Evolutionary conservation across 352 stramenopile species (phyloP).

Genomic region (Phytophthora hybrid): DNA sequence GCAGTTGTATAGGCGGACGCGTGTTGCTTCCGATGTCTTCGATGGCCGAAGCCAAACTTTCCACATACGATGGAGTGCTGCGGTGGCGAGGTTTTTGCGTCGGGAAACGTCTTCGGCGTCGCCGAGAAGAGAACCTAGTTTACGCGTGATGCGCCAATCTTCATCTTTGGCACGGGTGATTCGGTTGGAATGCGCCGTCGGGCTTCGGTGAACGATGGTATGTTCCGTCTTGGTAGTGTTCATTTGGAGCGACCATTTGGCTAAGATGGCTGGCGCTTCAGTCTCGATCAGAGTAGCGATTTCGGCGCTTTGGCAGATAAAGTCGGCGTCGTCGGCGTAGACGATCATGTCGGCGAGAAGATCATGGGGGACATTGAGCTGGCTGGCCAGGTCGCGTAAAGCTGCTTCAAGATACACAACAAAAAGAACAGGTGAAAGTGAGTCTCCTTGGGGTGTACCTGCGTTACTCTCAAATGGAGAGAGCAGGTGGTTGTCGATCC

Average conservation of each 20-base stretch:
- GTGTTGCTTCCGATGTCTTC: conserved; percentile 2
- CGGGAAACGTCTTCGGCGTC: no score
- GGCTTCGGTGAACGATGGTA: neutral
- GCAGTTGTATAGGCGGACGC: conserved; percentile 19
- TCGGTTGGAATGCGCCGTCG: neutral
- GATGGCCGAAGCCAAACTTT: conserved; percentile 18
- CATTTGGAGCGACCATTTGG: conserved; percentile 10
- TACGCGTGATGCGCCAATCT: conserved; percentile 7
- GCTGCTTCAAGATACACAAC: conserved; percentile 22
- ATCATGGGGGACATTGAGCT: conserved; percentile 9
- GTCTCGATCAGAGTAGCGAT: neutral
- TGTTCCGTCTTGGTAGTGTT: conserved; percentile 19
- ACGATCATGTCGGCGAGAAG: conserved; percentile 16
- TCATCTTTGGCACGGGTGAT: neutral
- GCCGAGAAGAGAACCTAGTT: conserved; percentile 14
- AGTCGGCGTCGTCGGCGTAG: conserved; percentile 12
- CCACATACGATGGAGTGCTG: conserved; percentile 23
- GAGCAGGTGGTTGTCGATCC: neutral
- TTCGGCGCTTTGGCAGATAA: neutral
- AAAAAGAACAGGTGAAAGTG: conserved; percentile 21
- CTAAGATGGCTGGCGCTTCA: conserved; percentile 4
- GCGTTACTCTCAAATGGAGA: conserved; percentile 19
- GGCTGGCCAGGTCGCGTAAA: neutral
- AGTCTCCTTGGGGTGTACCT: conserved; percentile 16
- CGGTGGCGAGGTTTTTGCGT: conserved; percentile 14